phyloP scores from a whole-genome alignment of 192 early-diverging fungal genomes.

The Paraglomus occultum region DNA sequence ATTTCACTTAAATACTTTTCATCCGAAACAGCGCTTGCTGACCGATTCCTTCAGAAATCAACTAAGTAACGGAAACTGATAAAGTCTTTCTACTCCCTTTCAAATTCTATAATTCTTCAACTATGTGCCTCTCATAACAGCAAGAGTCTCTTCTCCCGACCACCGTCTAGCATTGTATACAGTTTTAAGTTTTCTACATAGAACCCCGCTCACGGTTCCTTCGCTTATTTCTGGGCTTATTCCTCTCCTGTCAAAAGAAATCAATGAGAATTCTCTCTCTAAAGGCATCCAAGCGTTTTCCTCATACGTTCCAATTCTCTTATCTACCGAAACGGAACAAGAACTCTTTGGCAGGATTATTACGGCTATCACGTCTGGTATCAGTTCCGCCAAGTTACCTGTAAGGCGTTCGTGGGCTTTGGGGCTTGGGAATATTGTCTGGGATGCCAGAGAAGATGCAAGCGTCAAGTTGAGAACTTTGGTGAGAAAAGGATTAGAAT shows the following conservation, averaged over 20 bases:
- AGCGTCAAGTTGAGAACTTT: slow-evolving; percentile 35
- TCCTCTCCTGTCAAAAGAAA: slow-evolving; percentile 74
- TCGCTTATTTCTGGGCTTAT: slow-evolving; percentile 60
- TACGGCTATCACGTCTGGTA: slow-evolving; percentile 50
- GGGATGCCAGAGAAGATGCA: slow-evolving; percentile 40
- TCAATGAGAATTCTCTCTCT: slow-evolving; percentile 64
- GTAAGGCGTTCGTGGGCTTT: slow-evolving; percentile 67
- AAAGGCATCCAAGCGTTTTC: slow-evolving; percentile 61
- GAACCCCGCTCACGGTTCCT: slow-evolving; percentile 31
- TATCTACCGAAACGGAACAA: slow-evolving; percentile 40
- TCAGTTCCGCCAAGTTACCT: slow-evolving; percentile 59
- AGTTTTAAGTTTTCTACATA: slow-evolving; percentile 44
- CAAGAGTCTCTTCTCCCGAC: slow-evolving; percentile 62
- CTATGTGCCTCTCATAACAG: slow-evolving; percentile 45
- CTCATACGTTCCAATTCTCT: slow-evolving; percentile 50
- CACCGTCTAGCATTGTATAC: slow-evolving; percentile 65
- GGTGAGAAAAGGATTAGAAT: slow-evolving; percentile 28
- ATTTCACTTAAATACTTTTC: too few relatives aligned
- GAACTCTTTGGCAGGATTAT: slow-evolving; percentile 44
- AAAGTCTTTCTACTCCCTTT: too few relatives aligned
- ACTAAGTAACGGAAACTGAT: too few relatives aligned
- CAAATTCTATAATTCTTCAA: too few relatives aligned
- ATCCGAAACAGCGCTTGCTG: too few relatives aligned
- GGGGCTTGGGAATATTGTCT: slow-evolving; percentile 55
- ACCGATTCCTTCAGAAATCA: too few relatives aligned